These are phyloP conservation scores for Aspergillus nanangensis DNA, from an alignment of 495 filamentous ascomycete species.

Conservation along the genomic window DNA sequence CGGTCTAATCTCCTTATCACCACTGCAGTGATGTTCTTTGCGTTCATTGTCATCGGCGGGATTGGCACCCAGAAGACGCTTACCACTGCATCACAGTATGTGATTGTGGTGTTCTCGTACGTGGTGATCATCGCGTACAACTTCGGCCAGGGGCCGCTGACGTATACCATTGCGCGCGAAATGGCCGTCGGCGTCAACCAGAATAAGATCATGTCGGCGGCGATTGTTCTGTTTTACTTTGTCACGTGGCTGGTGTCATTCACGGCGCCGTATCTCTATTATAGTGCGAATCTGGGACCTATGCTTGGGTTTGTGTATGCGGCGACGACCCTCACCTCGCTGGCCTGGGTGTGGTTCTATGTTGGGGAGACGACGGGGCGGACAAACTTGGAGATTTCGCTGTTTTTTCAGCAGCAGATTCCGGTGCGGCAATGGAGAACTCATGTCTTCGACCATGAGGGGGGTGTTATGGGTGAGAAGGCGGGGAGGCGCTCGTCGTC, in stretches of 20 bases:
- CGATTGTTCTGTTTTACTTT: slow-evolving; percentile 28
- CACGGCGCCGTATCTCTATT: slow-evolving; percentile 34
- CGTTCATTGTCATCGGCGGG: slow-evolving; percentile 29
- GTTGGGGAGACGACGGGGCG: slow-evolving; percentile 33
- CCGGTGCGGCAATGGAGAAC: slow-evolving; percentile 20
- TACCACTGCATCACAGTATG: slow-evolving; percentile 12
- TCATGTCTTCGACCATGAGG: slow-evolving; percentile 12
- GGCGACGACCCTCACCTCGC: slow-evolving; percentile 19
- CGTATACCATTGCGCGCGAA: slow-evolving; percentile 28
- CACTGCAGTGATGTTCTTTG: slow-evolving; percentile 21
- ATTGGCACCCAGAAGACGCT: slow-evolving; percentile 20
- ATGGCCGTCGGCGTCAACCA: slow-evolving; percentile 32
- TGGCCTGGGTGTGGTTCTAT: slow-evolving; percentile 36
- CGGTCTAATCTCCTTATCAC: slow-evolving; percentile 26
- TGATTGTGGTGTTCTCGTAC: slow-evolving; percentile 28
- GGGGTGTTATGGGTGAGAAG: neutral
- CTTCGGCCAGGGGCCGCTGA: slow-evolving; percentile 26
- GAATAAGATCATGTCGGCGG: slow-evolving; percentile 30
- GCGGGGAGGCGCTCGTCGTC: too few relatives aligned
- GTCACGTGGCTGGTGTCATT: slow-evolving; percentile 32
- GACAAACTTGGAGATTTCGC: slow-evolving; percentile 23
- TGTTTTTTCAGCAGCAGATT: slow-evolving; percentile 23
- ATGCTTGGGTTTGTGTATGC: slow-evolving; percentile 36
- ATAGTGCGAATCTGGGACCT: slow-evolving; percentile 25
- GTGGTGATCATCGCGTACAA: slow-evolving; percentile 33